Evolutionary conservation across 139 green algal species (phyloP), one percentile per base, ranked within the genome.

Genomic region (Micromonas pusilla): DNA sequence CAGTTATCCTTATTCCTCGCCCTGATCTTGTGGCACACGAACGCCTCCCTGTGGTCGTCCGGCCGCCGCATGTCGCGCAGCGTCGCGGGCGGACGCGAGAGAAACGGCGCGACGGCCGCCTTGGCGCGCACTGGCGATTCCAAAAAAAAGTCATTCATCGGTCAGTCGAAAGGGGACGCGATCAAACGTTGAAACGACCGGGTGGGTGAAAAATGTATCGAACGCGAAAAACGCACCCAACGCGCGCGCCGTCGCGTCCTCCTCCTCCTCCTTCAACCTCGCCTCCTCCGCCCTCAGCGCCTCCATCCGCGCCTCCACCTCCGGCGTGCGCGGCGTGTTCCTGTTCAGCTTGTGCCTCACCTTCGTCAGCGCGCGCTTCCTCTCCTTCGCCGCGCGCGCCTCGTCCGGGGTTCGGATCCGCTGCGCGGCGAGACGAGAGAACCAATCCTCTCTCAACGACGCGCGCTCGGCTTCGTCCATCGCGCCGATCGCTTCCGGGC

Each of bases 51-150:
- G 63, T 70, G 63, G 9, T 70, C 63, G 9, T 70, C 63, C 9
- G 63, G 63, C 6, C 63, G 63, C 9, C 63, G 63, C 63, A 70
- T 39, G 63, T 70, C 63, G 13, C 63, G 9, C 28, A 70, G 30
- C 28, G 63, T 6, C 63, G 30, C 30, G 6, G 63, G 63, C 28
- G 63, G 63, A 16, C 19, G 6, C 9, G 28, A 6, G 6, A 70
- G 28, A 9, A 20, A 70, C 63, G 45, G 45, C 45, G 45, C 45
- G 45, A 57, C 16, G 9, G 45, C 45, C 45, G 9, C 16, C 45
- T 57, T 57, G 9, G 45, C 45, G 45, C 45, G 45, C 9, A 57
- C 9, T 16, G 45, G 9, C 45, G 45, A 57, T 9, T 57, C 45
- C n/a, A n/a, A n/a, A n/a, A n/a, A n/a, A n/a, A n/a, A n/a, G n/a